Percentiles rank a stretch among this genome's conserved stretches.
Evolutionary conservation across 768 basidiomycete genomes (phyloP).

Genomic region (Lactifluus piperatus): DNA sequence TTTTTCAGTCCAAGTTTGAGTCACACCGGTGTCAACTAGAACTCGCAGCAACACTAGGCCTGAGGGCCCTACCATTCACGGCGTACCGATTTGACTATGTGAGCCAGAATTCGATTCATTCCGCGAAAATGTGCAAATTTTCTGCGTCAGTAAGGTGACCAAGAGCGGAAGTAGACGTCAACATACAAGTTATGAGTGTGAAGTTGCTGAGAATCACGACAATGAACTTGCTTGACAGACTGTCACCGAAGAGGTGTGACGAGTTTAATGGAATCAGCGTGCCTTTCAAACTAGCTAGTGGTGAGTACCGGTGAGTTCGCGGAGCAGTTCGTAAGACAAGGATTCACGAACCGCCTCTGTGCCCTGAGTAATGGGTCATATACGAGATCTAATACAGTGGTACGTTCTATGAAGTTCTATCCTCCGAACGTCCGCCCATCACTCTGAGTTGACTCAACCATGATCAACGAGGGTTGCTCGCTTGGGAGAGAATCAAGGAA

Average conservation of each 20-base stretch:
- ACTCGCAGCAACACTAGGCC: too few species aligned
- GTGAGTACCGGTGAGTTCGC: constrained; percentile 9
- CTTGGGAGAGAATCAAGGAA: too few species aligned
- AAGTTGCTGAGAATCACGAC: constrained; percentile 8
- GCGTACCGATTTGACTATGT: too few species aligned
- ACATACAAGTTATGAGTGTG: background rate
- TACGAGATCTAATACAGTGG: constrained; percentile 19
- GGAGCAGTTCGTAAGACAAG: constrained; percentile 14
- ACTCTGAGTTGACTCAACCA: constrained; percentile 18
- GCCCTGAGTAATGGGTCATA: constrained; percentile 2
- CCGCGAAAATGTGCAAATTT: too few species aligned
- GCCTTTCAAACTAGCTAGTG: constrained; percentile 12
- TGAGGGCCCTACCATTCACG: too few species aligned
- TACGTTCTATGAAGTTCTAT: too few species aligned
- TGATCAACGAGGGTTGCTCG: too few species aligned
- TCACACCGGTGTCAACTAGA: too few species aligned
- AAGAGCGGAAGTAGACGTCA: constrained; percentile 17
- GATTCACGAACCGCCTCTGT: constrained; percentile 4
- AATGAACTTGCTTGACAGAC: constrained; percentile 9
- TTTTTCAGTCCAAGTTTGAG: too few species aligned
- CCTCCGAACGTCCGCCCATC: constrained; percentile 1
- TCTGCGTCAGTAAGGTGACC: constrained; percentile 14
- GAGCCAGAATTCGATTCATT: too few species aligned
- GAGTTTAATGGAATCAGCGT: constrained; percentile 21
- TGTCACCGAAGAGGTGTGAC: constrained; percentile 7